phyloP scores from a whole-genome alignment of 164 flowering plant species.

The Echeveria elegans region DNA sequence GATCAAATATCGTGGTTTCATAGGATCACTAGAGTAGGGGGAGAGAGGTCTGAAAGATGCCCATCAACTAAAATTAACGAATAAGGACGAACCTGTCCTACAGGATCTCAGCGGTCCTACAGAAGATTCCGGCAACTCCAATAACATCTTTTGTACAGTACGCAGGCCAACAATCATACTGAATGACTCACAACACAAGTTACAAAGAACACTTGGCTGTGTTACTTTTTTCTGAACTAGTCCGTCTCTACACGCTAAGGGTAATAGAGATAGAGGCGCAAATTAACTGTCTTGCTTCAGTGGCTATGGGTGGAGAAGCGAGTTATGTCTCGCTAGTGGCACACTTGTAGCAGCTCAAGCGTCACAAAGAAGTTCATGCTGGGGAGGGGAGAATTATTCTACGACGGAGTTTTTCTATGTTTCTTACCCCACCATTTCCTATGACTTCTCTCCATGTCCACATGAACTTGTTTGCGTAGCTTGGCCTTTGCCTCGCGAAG shows the following conservation, averaged over 20 bases:
- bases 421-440: slow-evolving; percentile 76
- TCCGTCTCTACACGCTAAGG: background rate
- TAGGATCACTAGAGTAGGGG: no score
- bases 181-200: background rate
- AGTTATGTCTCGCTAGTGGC: background rate
- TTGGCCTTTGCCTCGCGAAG: slow-evolving; percentile 49
- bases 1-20: no score
- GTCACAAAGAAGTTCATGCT: background rate
- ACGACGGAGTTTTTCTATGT: slow-evolving; percentile 15
- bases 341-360: background rate
- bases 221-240: background rate
- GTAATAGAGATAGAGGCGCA: background rate
- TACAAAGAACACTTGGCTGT: background rate
- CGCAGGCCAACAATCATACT: no score
- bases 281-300: background rate
- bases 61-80: no score
- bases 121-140: background rate
- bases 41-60: no score
- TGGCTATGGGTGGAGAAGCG: no score
- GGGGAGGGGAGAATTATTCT: background rate
- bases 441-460: slow-evolving; percentile 29
- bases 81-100: no score
- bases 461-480: slow-evolving; percentile 43
- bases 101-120: background rate
- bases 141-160: no score